Evolutionary conservation across 164 flowering plant species (phyloP).

Genomic region (Piper longum): DNA sequence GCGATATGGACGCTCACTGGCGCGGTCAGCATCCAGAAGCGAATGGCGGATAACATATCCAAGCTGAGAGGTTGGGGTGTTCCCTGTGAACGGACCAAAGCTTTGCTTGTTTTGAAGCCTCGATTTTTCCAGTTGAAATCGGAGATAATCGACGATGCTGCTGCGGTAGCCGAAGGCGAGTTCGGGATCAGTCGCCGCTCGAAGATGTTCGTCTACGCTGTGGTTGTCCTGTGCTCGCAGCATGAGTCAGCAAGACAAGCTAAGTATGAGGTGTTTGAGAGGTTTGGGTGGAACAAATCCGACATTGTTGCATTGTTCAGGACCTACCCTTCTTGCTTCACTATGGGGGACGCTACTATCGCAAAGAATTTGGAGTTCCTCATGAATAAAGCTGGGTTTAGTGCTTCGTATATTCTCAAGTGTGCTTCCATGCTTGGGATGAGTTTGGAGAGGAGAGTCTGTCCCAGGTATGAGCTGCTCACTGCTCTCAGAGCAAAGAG

Average conservation of each 20-base stretch:
- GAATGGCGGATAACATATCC: slow-evolving; percentile 3
- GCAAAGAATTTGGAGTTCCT: slow-evolving; percentile 4
- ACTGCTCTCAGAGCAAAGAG: slow-evolving; percentile 5
- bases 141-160: neutral
- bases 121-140: neutral
- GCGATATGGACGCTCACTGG: neutral
- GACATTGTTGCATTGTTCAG: slow-evolving; percentile 5
- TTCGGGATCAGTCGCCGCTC: slow-evolving; percentile 9
- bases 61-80: slow-evolving; percentile 7
- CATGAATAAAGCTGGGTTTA: slow-evolving; percentile 11
- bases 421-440: slow-evolving; percentile 3
- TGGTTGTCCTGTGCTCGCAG: neutral
- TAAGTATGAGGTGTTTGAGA: slow-evolving; percentile 7
- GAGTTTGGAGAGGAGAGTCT: slow-evolving; percentile 15
- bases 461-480: slow-evolving; percentile 3
- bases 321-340: neutral
- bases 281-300: slow-evolving; percentile 15
- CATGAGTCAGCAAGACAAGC: slow-evolving; percentile 1
- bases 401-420: slow-evolving; percentile 5
- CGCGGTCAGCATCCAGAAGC: neutral
- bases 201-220: slow-evolving; percentile 6
- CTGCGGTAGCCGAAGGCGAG: slow-evolving; percentile 5
- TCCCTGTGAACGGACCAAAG: slow-evolving; percentile 4
- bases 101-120: neutral
- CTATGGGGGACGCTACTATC: slow-evolving; percentile 4